Conservation (phyloP, 169 alveolate species). For the Eimeria falciformis region DNA sequence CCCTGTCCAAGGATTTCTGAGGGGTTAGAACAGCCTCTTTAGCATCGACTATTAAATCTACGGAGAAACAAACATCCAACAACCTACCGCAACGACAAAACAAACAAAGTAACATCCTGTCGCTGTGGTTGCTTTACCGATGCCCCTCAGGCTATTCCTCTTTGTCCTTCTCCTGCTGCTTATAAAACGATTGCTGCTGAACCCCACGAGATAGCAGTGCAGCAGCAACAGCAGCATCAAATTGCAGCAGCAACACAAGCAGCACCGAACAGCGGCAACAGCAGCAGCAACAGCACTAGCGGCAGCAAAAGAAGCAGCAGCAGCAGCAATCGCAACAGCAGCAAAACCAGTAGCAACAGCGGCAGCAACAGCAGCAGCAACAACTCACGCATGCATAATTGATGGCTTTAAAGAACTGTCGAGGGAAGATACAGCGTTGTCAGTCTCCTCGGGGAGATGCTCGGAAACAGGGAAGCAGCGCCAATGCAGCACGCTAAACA, state of each 20-base stretch:
- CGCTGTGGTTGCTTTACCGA: neutral
- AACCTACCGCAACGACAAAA: neutral
- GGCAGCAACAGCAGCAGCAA: neutral
- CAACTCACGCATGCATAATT: neutral
- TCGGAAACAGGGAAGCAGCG: conserved; percentile 66
- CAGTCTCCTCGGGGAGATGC: conserved; percentile 52
- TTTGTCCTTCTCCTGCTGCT: neutral
- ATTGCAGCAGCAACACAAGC: neutral
- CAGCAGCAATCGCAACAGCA: neutral
- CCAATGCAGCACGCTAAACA: conserved; percentile 19
- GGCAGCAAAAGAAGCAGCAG: neutral
- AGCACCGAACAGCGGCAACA: neutral
- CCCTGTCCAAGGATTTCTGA: conserved; percentile 62
- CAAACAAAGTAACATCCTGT: neutral
- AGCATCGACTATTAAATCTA: conserved; percentile 58
- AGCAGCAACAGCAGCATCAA: neutral
- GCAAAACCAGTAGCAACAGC: neutral
- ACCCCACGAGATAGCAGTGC: neutral
- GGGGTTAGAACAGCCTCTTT: conserved; percentile 48
- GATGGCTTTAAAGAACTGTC: neutral
- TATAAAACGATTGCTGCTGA: neutral
- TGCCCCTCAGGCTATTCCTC: neutral
- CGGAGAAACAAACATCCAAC: conserved; percentile 54
- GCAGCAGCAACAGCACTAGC: neutral
- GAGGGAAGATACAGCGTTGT: neutral